These are phyloP conservation scores for Pichia sorboxylosa DNA, from an alignment of 1,139 yeast species.

Conservation along the genomic window DNA sequence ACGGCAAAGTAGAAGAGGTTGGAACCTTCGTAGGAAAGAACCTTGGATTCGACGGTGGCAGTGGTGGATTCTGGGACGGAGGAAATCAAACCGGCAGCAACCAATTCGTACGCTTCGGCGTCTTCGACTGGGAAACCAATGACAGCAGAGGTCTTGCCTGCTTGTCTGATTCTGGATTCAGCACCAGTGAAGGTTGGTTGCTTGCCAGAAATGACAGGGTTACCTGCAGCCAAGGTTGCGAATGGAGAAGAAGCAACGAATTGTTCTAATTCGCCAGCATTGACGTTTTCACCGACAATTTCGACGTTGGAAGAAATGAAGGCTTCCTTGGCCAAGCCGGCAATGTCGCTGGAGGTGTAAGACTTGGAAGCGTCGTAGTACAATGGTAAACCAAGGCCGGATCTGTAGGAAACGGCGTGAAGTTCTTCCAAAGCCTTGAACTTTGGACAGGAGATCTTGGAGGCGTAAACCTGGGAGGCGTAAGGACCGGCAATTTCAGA, in stretches of 20 bases:
- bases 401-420: slow-evolving; percentile 75
- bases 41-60: slow-evolving; percentile 34
- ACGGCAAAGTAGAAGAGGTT: slow-evolving; percentile 70
- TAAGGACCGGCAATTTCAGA: slow-evolving; percentile 74
- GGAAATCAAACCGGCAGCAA: slow-evolving; percentile 65
- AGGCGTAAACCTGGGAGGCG: slow-evolving; percentile 45
- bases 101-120: slow-evolving; percentile 57
- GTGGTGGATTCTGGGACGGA: slow-evolving; percentile 35
- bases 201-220: slow-evolving; percentile 28
- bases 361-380: slow-evolving; percentile 47
- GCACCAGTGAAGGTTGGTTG: slow-evolving; percentile 45
- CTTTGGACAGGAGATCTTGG: slow-evolving; percentile 40
- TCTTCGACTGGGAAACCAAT: slow-evolving; percentile 72
- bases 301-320: slow-evolving; percentile 64
- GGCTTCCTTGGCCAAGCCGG: slow-evolving; percentile 53
- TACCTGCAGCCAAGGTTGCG: slow-evolving; percentile 49
- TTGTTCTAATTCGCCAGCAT: slow-evolving; percentile 53
- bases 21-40: slow-evolving; percentile 65
- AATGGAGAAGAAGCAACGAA: slow-evolving; percentile 63
- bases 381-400: slow-evolving; percentile 80
- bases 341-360: slow-evolving; percentile 53
- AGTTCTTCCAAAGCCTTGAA: slow-evolving; percentile 66
- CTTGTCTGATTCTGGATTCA: slow-evolving; percentile 60
- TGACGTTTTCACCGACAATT: slow-evolving; percentile 65
- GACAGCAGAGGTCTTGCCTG: slow-evolving; percentile 61